These are phyloP conservation scores for Aphanoascus verrucosus DNA, from an alignment of 2,329 filamentous ascomycete genomes.

Conservation along the genomic window DNA sequence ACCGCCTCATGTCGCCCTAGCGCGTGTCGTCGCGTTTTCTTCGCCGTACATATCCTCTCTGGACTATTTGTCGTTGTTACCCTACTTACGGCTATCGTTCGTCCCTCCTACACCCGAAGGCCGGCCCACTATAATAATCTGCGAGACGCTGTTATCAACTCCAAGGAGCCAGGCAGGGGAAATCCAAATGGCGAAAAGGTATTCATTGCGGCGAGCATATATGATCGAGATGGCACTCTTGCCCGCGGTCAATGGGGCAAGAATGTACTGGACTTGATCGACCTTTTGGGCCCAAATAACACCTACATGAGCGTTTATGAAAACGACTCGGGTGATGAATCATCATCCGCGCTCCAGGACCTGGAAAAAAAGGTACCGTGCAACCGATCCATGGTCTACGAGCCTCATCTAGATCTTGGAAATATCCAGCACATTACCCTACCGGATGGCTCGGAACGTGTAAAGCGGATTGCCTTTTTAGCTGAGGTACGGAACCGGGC, in stretches of 20 bases:
- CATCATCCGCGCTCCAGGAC: conserved; percentile 43
- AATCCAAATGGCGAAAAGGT: conserved; percentile 53
- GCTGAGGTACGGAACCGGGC: conserved; percentile 63
- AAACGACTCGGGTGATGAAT: conserved; percentile 52
- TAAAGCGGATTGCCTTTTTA: conserved; percentile 63
- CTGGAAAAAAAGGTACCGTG: conserved; percentile 44
- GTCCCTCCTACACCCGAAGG: conserved; percentile 47
- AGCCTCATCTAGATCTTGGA: conserved; percentile 48
- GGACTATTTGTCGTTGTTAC: conserved; percentile 26
- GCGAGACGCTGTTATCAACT: conserved; percentile 23
- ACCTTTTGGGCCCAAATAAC: conserved; percentile 56
- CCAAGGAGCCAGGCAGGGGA: conserved; percentile 32
- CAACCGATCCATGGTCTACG: conserved; percentile 47
- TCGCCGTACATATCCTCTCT: conserved; percentile 22
- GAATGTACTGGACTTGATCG: conserved; percentile 50
- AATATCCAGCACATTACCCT: conserved; percentile 50
- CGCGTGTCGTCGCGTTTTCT: conserved; percentile 25
- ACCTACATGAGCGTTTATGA: conserved; percentile 65
- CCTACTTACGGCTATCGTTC: conserved; percentile 39
- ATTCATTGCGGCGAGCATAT: conserved; percentile 63
- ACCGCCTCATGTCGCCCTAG: conserved; percentile 20
- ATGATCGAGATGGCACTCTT: conserved; percentile 51
- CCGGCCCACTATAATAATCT: conserved; percentile 43
- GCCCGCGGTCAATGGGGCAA: conserved; percentile 55
- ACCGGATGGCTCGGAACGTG: conserved; percentile 51